Conservation (phyloP, 129 eudicot species). For the Lonicera japonica region DNA sequence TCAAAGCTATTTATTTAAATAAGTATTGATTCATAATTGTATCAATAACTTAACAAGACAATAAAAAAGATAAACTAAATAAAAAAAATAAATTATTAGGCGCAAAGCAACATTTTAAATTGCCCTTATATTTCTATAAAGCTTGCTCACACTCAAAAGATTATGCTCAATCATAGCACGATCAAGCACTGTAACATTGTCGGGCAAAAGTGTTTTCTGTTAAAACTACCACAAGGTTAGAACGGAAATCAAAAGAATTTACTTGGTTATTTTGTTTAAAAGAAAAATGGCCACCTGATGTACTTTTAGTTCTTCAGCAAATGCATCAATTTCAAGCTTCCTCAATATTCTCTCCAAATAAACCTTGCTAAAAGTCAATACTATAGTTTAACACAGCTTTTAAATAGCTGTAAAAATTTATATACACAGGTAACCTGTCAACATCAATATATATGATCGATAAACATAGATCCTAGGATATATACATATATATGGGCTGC, state of each 20-base stretch:
- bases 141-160: slow-evolving; percentile 98
- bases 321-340: slow-evolving; percentile 95
- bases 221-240: slow-evolving; percentile 2
- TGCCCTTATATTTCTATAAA: slow-evolving; percentile 72
- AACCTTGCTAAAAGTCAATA: slow-evolving; percentile 51
- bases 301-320: slow-evolving; percentile 92
- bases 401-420: too few relatives aligned
- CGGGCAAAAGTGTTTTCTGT: slow-evolving; percentile 94
- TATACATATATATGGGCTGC: neutral
- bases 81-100: slow-evolving; percentile 1
- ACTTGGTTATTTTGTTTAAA: neutral
- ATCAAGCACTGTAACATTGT: slow-evolving; percentile 94
- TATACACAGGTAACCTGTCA: too few relatives aligned
- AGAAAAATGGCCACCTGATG: slow-evolving; percentile 61
- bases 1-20: slow-evolving; percentile 48
- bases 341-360: slow-evolving; percentile 95
- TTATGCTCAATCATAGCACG: slow-evolving; percentile 99
- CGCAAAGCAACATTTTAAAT: neutral
- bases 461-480: too few relatives aligned
- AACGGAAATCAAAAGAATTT: slow-evolving; percentile 8
- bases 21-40: neutral
- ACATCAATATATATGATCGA: neutral
- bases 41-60: neutral
- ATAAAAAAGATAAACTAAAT: neutral
- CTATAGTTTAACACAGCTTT: neutral